Conservation (phyloP, 2,329 filamentous ascomycete species). For the Didymosphaeria variabile region DNA sequence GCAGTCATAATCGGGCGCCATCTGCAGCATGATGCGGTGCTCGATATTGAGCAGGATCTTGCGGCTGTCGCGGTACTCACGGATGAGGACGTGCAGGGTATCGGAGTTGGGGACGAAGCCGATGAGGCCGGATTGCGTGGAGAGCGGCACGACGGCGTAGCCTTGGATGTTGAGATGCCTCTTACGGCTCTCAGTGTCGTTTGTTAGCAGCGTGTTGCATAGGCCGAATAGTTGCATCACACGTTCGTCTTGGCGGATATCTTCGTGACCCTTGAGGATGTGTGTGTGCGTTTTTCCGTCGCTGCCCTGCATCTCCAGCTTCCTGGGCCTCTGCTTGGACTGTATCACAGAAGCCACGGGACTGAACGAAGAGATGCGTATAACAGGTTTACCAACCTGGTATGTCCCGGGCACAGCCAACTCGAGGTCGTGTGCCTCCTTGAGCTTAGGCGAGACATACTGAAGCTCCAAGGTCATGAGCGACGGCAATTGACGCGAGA, state of each 20-base stretch:
- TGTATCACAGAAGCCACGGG: conserved; percentile 90
- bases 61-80: conserved; percentile 95
- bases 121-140: conserved; percentile 92
- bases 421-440: conserved; percentile 84
- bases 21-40: conserved; percentile 99
- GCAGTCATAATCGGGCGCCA: conserved; percentile 99
- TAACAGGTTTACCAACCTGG: conserved; percentile 78
- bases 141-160: conserved; percentile 95
- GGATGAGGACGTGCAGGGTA: conserved; percentile 93
- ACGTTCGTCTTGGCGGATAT: conserved; percentile 97
- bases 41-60: conserved; percentile 99
- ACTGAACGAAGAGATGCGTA: conserved; percentile 89
- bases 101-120: conserved; percentile 99
- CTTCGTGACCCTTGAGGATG: conserved; percentile 96
- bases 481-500: conserved; percentile 90
- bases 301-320: conserved; percentile 86
- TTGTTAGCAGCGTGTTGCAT: conserved; percentile 92
- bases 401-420: conserved; percentile 97
- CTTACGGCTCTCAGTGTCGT: conserved; percentile 96
- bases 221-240: conserved; percentile 99
- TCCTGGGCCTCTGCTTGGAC: conserved; percentile 94
- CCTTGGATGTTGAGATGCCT: conserved; percentile 95
- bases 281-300: conserved; percentile 90
- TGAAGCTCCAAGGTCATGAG: conserved; percentile 92
- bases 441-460: conserved; percentile 94